Evolutionary conservation across 2,329 filamentous ascomycete genomes (phyloP).

Genomic region (Calycina herbarum): DNA sequence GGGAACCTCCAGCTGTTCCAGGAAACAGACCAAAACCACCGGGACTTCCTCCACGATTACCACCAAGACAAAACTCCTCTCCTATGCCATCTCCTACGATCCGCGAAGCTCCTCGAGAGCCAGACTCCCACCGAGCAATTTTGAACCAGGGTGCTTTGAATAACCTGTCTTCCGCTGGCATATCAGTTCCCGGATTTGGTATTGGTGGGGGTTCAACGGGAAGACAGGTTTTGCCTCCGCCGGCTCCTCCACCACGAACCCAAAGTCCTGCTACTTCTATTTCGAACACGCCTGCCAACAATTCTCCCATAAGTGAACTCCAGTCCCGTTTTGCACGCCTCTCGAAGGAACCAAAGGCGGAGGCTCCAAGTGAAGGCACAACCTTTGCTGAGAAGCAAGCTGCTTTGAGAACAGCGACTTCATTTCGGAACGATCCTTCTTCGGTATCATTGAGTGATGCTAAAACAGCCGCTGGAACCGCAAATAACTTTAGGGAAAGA

Average conservation of each 20-base stretch:
- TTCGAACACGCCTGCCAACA: constrained; percentile 14
- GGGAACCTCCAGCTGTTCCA: constrained; percentile 28
- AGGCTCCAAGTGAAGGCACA: constrained; percentile 44
- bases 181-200: constrained; percentile 65
- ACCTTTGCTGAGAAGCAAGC: constrained; percentile 56
- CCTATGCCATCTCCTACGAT: constrained; percentile 43
- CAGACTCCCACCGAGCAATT: constrained; percentile 36
- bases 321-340: constrained; percentile 39
- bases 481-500: constrained; percentile 58
- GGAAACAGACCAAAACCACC: constrained; percentile 34
- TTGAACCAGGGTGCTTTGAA: constrained; percentile 49
- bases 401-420: constrained; percentile 51
- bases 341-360: constrained; percentile 36
- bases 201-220: constrained; percentile 47
- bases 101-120: constrained; percentile 24
- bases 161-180: constrained; percentile 60
- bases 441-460: constrained; percentile 52
- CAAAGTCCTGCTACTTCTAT: constrained; percentile 22
- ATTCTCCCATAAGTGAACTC: constrained; percentile 36
- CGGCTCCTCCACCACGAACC: constrained; percentile 30
- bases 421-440: constrained; percentile 51
- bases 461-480: constrained; percentile 50
- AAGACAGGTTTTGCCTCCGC: constrained; percentile 39
- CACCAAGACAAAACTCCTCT: constrained; percentile 45
- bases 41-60: constrained; percentile 59